Percentiles rank a stretch among this genome's conserved stretches.
These are phyloP conservation scores for Eucalyptus cloeziana DNA, from an alignment of 345 rosid genomes.

Conservation along the genomic window DNA sequence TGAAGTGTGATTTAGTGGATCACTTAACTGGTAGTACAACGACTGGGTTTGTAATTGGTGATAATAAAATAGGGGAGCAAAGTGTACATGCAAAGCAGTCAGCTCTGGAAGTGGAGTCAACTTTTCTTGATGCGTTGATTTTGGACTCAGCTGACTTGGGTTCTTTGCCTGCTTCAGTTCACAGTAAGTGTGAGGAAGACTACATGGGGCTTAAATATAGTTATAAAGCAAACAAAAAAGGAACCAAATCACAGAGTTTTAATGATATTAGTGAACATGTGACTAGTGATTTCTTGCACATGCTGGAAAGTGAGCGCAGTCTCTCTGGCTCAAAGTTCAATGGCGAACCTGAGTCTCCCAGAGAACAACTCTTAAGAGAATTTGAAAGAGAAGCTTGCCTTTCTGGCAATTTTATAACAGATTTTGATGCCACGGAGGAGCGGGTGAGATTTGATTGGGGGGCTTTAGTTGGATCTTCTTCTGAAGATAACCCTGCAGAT, in stretches of 20 bases:
- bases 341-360: conserved; percentile 66
- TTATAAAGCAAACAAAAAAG: conserved; percentile 19
- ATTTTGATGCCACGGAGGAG: conserved; percentile 14
- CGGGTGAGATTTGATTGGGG: not conserved
- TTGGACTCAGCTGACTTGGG: conserved; percentile 24
- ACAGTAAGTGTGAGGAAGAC: conserved; percentile 8
- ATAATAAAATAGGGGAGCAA: conserved; percentile 10
- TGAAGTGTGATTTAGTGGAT: conserved; percentile 1
- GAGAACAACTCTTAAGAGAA: conserved; percentile 58
- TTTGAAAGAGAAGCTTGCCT: conserved; percentile 61
- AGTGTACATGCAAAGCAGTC: not conserved
- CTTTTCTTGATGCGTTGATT: conserved; percentile 4
- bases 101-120: conserved; percentile 15
- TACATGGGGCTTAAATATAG: conserved; percentile 24
- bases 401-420: conserved; percentile 30
- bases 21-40: not conserved
- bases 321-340: conserved; percentile 21
- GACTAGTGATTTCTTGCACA: conserved; percentile 55
- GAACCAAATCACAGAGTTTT: conserved; percentile 36
- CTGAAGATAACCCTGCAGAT: conserved; percentile 11
- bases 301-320: conserved; percentile 41
- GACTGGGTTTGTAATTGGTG: conserved; percentile 5
- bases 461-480: not conserved
- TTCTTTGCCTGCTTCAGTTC: conserved; percentile 5
- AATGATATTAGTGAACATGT: conserved; percentile 56